These are phyloP conservation scores for Tilletia indica DNA, from an alignment of 1,284 basidiomycete genomes.

Conservation along the genomic window DNA sequence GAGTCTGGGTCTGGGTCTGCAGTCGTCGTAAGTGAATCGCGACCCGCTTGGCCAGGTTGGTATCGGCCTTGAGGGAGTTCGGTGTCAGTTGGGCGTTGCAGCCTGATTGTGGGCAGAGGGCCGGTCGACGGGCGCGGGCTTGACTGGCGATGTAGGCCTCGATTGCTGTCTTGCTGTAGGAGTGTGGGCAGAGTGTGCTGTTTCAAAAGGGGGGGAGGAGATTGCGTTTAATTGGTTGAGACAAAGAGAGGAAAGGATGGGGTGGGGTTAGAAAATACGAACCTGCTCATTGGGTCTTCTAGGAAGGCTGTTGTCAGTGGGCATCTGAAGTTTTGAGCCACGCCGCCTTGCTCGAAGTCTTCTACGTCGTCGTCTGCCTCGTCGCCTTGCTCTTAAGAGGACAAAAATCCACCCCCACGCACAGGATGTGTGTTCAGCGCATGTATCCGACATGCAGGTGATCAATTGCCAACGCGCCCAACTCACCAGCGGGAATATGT, in stretches of 20 bases:
- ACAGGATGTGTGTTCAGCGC: not conserved
- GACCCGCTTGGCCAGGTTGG: conserved; percentile 28
- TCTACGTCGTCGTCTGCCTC: conserved; percentile 16
- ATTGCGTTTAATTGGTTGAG: no score
- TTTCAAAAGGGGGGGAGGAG: not conserved
- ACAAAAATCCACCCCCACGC: not conserved
- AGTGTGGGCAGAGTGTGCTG: conserved; percentile 17
- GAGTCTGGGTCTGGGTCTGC: conserved; percentile 39
- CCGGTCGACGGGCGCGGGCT: not conserved
- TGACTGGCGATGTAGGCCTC: conserved; percentile 9
- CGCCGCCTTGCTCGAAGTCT: conserved; percentile 15
- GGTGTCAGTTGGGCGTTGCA: conserved; percentile 29
- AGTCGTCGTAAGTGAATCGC: conserved; percentile 34
- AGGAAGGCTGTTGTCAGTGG: conserved; percentile 15
- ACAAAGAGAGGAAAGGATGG: no score
- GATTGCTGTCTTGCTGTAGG: conserved; percentile 16
- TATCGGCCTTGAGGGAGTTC: conserved; percentile 23
- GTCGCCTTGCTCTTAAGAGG: not conserved
- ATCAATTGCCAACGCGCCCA: no score
- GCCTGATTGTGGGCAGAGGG: conserved; percentile 29
- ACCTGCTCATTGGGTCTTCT: conserved; percentile 4
- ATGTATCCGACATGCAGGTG: not conserved
- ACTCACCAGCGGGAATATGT: conserved; percentile 12
- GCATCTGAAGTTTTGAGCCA: conserved; percentile 15
- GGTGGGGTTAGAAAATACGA: not conserved